Conservation (phyloP, 805 yeast genomes). For the Yamadazyma laniorum region DNA sequence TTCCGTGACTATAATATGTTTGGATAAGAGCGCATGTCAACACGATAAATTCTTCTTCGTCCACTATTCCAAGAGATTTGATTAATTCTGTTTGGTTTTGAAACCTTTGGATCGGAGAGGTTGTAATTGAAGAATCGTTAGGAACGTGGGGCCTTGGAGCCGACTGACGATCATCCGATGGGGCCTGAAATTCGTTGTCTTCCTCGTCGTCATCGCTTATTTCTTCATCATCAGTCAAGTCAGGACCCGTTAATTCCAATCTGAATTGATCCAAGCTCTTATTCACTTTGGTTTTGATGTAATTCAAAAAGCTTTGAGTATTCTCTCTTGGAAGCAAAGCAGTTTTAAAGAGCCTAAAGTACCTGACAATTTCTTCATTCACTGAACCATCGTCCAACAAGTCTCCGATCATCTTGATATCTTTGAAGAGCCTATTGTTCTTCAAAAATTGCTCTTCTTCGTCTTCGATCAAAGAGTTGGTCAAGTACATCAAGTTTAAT, state of each 20-base stretch:
- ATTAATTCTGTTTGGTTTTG: slow-evolving; percentile 21
- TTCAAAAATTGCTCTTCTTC: slow-evolving; percentile 8
- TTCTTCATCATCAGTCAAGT: slow-evolving; percentile 30
- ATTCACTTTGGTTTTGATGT: slow-evolving; percentile 19
- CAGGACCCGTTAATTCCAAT: slow-evolving; percentile 24
- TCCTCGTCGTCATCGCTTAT: slow-evolving; percentile 16
- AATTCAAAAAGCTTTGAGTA: slow-evolving; percentile 19
- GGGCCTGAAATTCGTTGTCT: slow-evolving; percentile 15
- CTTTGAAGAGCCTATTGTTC: slow-evolving; percentile 10
- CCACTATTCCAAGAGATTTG: slow-evolving; percentile 29
- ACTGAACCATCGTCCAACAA: slow-evolving; percentile 2
- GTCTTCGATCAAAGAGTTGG: slow-evolving; percentile 12
- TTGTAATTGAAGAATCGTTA: background rate
- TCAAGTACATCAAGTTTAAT: slow-evolving; percentile 30
- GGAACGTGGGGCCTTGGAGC: too few relatives aligned
- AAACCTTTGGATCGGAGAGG: background rate
- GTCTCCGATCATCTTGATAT: slow-evolving; percentile 11
- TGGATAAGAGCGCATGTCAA: slow-evolving; percentile 26
- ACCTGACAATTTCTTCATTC: slow-evolving; percentile 12
- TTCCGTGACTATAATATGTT: slow-evolving; percentile 17
- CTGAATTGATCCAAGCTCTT: slow-evolving; percentile 21
- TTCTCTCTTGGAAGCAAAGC: slow-evolving; percentile 21
- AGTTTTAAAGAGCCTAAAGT: slow-evolving; percentile 24
- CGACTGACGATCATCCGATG: too few relatives aligned
- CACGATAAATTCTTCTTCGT: slow-evolving; percentile 34